Evolutionary conservation across 495 filamentous ascomycete genomes (phyloP).

Genomic region (Annulohypoxylon moriforme): DNA sequence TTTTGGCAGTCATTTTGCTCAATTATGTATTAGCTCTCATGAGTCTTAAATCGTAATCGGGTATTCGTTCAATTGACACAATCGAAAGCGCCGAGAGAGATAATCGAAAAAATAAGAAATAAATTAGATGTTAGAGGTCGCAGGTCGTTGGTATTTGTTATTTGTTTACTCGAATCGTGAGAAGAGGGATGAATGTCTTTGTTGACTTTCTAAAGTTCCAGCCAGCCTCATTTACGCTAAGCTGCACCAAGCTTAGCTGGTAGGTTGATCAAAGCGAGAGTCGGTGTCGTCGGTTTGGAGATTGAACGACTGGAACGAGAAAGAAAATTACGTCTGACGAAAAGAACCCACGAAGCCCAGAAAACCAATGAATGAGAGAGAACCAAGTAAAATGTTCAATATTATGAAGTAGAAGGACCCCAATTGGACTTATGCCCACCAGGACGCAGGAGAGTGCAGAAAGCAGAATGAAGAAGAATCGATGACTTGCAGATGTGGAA

Average conservation of each 20-base stretch:
- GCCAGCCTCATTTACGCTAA: constrained; percentile 28
- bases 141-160: background rate
- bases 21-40: constrained; percentile 25
- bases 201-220: constrained; percentile 34
- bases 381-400: constrained; percentile 32
- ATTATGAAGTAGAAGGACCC: constrained; percentile 27
- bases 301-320: constrained; percentile 14
- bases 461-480: constrained; percentile 15
- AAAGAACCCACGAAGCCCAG: background rate
- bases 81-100: background rate
- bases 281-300: background rate
- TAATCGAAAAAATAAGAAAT: background rate
- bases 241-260: constrained; percentile 10
- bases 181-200: constrained; percentile 19
- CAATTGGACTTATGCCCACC: constrained; percentile 36
- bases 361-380: constrained; percentile 40
- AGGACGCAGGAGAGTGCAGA: constrained; percentile 36
- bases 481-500: constrained; percentile 10
- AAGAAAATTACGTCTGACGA: constrained; percentile 19
- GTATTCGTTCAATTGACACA: constrained; percentile 12
- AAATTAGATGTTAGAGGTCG: constrained; percentile 1
- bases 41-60: background rate
- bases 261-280: constrained; percentile 20
- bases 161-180: constrained; percentile 26
- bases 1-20: constrained; percentile 57